Base-by-base conservation (phyloP, 257 asterid species). In the Plectranthus barbatus region DNA sequence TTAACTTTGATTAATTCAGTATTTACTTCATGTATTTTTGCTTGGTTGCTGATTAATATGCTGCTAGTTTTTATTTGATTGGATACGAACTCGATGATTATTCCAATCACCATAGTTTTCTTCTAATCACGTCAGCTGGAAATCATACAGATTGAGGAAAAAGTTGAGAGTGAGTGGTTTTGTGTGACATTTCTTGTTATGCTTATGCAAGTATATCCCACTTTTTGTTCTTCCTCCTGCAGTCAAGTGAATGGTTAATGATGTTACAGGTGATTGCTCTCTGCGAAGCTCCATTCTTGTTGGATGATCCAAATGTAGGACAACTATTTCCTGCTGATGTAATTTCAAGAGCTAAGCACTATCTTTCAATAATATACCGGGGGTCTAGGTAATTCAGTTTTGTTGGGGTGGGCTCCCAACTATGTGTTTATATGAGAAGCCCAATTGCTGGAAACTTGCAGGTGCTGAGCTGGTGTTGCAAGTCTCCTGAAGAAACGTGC, bases 261-360 rank as follows among this genome's bases (percentile, higher is more conserved):
- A 0, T 4, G 23, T 57, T 39, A 31, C 0, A 20, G 31, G 96
- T 91, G 62, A 54, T 88, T 78, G 96, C 98, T 36, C 96, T 91
- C 59, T 91, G 96, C 78, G 96, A 91, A 88, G 98, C 96, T 76
- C 98, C 98, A 7, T 91, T 84, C 79, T 60, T 91, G 62, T 78
- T 91, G 74, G 98, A 91, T 69, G 96, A 91, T 78, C 98, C 96
- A 6, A 91, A 88, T 63, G 96, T 88, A 8, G 96, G 90, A 49
- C 86, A 84, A 37, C 1, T 91, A 8, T 91, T 91, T 83, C 99
- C 99, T 9, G 92, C 97, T 4, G 99, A 93, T 84, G 94, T 96
- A 15, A 90, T 93, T 77, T 94, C 92, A 51, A 87, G 76, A 77
- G 97, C 99, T 14, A 93, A 87, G 75, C 95, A 93, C 67, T 90